phyloP scores from a whole-genome alignment of 345 rosid genomes.

The Lepidium didymum region DNA sequence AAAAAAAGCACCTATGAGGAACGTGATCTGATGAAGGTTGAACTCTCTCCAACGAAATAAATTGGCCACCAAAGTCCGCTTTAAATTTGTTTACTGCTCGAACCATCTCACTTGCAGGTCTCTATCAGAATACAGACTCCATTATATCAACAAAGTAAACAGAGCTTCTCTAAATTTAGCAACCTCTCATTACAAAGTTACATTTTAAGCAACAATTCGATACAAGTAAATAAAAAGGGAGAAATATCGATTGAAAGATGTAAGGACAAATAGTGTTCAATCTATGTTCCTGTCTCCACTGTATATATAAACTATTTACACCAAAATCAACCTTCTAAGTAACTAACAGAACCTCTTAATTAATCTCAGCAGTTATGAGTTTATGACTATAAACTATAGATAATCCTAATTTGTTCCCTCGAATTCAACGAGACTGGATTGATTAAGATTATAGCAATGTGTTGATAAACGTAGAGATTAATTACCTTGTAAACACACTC shows the following conservation, averaged over 20 bases:
- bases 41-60: conserved; percentile 79
- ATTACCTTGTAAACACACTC: conserved; percentile 92
- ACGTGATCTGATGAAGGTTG: conserved; percentile 95
- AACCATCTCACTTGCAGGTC: conserved; percentile 79
- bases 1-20: conserved; percentile 61
- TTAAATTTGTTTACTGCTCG: conserved; percentile 89
- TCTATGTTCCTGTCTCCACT: not conserved
- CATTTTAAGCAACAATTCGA: not conserved
- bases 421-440: not conserved
- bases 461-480: not conserved
- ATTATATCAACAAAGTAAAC: not conserved
- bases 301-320: not conserved
- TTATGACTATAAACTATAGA: not conserved
- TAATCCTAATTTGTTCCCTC: not conserved
- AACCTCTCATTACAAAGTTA: not conserved
- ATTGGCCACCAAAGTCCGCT: conserved; percentile 92
- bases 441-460: not conserved
- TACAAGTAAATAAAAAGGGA: not conserved
- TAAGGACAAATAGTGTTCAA: not conserved
- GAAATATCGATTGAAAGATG: not conserved
- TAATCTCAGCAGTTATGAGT: not conserved
- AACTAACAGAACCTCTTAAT: not conserved
- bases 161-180: not conserved
- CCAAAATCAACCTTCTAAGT: not conserved
- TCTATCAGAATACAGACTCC: conserved; percentile 34